Conservation (phyloP, 2,329 filamentous ascomycete species). For the Calonectria leucothoes region DNA sequence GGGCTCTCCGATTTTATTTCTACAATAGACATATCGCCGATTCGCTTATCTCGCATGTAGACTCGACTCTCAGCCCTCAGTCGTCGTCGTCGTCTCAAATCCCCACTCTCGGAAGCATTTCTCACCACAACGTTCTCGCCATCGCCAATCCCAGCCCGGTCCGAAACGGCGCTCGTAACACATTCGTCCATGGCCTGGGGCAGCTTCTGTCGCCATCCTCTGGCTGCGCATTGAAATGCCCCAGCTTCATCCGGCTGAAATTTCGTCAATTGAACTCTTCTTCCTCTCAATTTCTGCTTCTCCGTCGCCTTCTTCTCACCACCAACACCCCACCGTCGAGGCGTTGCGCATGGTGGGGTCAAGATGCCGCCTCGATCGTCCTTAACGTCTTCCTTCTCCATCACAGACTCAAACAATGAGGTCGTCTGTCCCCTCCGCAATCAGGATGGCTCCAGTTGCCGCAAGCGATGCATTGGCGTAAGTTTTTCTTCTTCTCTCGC, state of each 20-base stretch:
- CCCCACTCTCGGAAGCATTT: constrained; percentile 21
- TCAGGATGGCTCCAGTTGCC: constrained; percentile 95
- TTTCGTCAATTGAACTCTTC: constrained; percentile 47
- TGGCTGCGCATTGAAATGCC: constrained; percentile 42
- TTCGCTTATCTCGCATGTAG: constrained; percentile 5
- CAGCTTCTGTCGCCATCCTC: constrained; percentile 32
- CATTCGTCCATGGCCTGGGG: constrained; percentile 37
- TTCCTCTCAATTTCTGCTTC: constrained; percentile 29
- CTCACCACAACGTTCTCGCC: constrained; percentile 29
- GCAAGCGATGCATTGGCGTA: constrained; percentile 97
- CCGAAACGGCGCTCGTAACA: constrained; percentile 43
- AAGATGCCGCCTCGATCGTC: constrained; percentile 91
- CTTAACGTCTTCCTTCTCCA: constrained; percentile 90
- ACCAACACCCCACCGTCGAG: constrained; percentile 38
- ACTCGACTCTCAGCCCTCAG: constrained; percentile 20
- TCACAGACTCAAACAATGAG: constrained; percentile 93
- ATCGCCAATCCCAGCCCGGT: constrained; percentile 35
- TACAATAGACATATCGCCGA: constrained; percentile 2
- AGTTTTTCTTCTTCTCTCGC: constrained; percentile 61
- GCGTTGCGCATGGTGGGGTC: constrained; percentile 66
- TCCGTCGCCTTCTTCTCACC: constrained; percentile 32
- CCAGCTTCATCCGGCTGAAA: constrained; percentile 35
- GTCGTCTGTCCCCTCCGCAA: constrained; percentile 96
- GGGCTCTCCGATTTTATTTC: constrained; percentile 14
- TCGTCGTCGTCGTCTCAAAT: constrained; percentile 24